Evolutionary conservation across 2,329 filamentous ascomycete genomes (phyloP).

Genomic region (Sordariomycetes sp.): DNA sequence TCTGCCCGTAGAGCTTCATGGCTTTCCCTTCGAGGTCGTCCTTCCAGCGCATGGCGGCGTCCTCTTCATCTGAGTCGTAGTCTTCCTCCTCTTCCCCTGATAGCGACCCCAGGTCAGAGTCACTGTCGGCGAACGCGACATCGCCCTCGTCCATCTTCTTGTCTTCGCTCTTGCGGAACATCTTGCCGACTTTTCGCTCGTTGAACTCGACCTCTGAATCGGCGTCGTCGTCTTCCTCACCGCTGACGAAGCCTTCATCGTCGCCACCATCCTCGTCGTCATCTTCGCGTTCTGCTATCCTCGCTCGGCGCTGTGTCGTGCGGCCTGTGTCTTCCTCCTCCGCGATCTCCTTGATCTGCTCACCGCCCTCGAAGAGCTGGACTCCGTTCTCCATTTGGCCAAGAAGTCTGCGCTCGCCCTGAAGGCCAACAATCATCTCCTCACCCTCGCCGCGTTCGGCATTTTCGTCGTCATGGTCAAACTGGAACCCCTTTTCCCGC

Average conservation of each 20-base stretch:
- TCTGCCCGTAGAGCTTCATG: slow-evolving; percentile 58
- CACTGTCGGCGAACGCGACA: slow-evolving; percentile 87
- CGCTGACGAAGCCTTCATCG: slow-evolving; percentile 42
- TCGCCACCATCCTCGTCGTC: slow-evolving; percentile 45
- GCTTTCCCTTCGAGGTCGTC: slow-evolving; percentile 73
- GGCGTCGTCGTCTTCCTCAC: slow-evolving; percentile 38
- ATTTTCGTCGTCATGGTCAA: slow-evolving; percentile 57
- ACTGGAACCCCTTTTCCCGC: slow-evolving; percentile 63
- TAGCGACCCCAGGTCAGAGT: slow-evolving; percentile 89
- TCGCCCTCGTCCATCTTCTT: slow-evolving; percentile 49
- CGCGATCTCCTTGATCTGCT: slow-evolving; percentile 51
- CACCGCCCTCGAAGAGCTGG: slow-evolving; percentile 74
- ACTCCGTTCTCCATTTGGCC: slow-evolving; percentile 77
- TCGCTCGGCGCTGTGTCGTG: slow-evolving; percentile 47
- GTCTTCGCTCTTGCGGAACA: slow-evolving; percentile 45
- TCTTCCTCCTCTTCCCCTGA: slow-evolving; percentile 47
- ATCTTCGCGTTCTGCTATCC: slow-evolving; percentile 52
- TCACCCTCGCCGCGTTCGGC: slow-evolving; percentile 85
- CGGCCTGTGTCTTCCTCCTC: slow-evolving; percentile 48
- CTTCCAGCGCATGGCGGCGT: slow-evolving; percentile 76
- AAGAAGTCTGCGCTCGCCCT: slow-evolving; percentile 71
- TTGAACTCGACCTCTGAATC: slow-evolving; percentile 50
- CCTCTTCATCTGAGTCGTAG: slow-evolving; percentile 54
- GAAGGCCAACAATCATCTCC: slow-evolving; percentile 84
- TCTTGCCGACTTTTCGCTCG: slow-evolving; percentile 49